phyloP scores from a whole-genome alignment of 1,139 yeast species.

The Hyphopichia pseudoburtonii region DNA sequence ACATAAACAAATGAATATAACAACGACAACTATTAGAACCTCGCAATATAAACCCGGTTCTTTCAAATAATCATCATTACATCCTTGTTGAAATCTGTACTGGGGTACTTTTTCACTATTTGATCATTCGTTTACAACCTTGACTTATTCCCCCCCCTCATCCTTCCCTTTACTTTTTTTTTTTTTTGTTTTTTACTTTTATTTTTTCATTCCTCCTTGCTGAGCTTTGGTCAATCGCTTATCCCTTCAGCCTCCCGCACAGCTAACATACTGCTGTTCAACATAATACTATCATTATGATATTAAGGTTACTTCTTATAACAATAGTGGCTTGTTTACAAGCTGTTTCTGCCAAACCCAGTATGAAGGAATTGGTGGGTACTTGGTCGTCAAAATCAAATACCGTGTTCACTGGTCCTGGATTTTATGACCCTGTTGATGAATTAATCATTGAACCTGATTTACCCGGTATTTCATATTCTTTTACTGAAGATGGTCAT shows the following conservation, averaged over 20 bases:
- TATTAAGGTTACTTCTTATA: neutral
- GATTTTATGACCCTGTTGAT: slow-evolving; percentile 92
- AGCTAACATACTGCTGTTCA: neutral
- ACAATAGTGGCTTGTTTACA: neutral
- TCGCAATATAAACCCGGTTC: too few species aligned
- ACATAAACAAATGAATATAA: too few species aligned
- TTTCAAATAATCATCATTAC: too few species aligned
- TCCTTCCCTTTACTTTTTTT: too few species aligned
- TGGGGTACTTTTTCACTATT: too few species aligned
- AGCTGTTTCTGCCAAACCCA: slow-evolving; percentile 19
- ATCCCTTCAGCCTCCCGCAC: neutral
- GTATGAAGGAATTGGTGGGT: slow-evolving; percentile 58
- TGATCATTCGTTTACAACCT: too few species aligned
- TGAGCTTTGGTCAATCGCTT: too few species aligned
- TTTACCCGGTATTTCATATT: slow-evolving; percentile 88
- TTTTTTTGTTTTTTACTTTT: too few species aligned
- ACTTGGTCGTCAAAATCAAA: slow-evolving; percentile 95
- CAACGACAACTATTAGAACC: too few species aligned
- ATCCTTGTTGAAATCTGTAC: too few species aligned
- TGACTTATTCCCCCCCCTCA: too few species aligned
- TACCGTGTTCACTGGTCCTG: slow-evolving; percentile 96
- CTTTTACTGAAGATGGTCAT: slow-evolving; percentile 88
- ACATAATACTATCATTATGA: neutral
- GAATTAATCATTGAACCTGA: slow-evolving; percentile 94
- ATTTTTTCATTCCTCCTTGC: too few species aligned